These are phyloP conservation scores for Clarireedia monteithiana DNA, from an alignment of 2,329 filamentous ascomycete species.

Conservation along the genomic window DNA sequence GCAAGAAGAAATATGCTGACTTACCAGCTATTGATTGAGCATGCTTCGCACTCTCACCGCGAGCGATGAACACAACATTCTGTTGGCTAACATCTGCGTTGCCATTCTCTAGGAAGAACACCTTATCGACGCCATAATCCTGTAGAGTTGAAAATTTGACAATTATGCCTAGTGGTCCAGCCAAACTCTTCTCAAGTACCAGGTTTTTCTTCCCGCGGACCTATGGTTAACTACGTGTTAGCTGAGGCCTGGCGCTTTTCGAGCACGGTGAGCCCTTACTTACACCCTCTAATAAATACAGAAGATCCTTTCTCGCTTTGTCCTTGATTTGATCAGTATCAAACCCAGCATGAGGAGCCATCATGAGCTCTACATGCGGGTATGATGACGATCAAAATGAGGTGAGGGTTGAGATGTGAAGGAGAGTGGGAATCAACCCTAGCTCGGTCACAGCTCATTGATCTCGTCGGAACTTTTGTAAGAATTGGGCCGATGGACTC, in stretches of 20 bases:
- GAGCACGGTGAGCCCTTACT: slow-evolving; percentile 40
- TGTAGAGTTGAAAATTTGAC: slow-evolving; percentile 93
- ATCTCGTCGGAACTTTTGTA: neutral
- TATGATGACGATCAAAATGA: slow-evolving; percentile 9
- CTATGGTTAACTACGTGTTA: slow-evolving; percentile 41
- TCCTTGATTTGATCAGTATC: slow-evolving; percentile 69
- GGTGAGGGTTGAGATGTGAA: neutral
- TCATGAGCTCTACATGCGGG: slow-evolving; percentile 47
- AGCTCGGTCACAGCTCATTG: neutral
- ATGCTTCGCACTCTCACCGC: slow-evolving; percentile 81
- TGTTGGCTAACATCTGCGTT: slow-evolving; percentile 92
- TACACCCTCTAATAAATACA: slow-evolving; percentile 91
- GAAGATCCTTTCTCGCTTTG: slow-evolving; percentile 79
- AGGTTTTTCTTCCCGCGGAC: slow-evolving; percentile 98
- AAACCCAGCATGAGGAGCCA: slow-evolving; percentile 65
- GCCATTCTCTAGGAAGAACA: slow-evolving; percentile 92
- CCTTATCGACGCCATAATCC: slow-evolving; percentile 96
- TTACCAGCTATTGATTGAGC: slow-evolving; percentile 82
- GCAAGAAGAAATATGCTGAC: slow-evolving; percentile 18
- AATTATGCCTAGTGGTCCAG: slow-evolving; percentile 81
- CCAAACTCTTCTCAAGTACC: slow-evolving; percentile 83
- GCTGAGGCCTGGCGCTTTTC: slow-evolving; percentile 19
- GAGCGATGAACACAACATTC: slow-evolving; percentile 89
- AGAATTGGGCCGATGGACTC: neutral
- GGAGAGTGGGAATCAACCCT: neutral